phyloP scores from a whole-genome alignment of 106 monocot genomes.

The Dioscorea zingiberensis region DNA sequence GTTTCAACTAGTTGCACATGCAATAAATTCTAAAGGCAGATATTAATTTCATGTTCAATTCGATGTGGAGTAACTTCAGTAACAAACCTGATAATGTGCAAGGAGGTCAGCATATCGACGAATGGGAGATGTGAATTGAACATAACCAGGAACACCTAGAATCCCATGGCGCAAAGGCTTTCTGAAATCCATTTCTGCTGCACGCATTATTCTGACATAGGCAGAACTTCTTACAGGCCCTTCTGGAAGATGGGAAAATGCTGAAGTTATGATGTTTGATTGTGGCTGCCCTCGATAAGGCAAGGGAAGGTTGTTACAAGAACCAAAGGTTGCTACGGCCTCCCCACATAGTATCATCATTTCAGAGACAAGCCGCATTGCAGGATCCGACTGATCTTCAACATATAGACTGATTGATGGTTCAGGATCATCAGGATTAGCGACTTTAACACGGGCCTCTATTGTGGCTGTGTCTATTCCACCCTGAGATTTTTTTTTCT shows the following conservation, averaged over 20 bases:
- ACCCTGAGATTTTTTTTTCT: slow-evolving; percentile 46
- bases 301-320: slow-evolving; percentile 70
- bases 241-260: slow-evolving; percentile 88
- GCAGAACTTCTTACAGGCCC: slow-evolving; percentile 88
- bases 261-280: slow-evolving; percentile 60
- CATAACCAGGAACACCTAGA: slow-evolving; percentile 92
- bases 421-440: slow-evolving; percentile 74
- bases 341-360: slow-evolving; percentile 99
- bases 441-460: slow-evolving; percentile 77
- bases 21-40: no score
- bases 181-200: slow-evolving; percentile 78
- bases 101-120: slow-evolving; percentile 85
- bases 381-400: slow-evolving; percentile 69
- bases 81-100: slow-evolving; percentile 88
- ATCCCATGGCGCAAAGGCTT: slow-evolving; percentile 73
- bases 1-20: not conserved
- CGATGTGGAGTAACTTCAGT: not conserved
- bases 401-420: slow-evolving; percentile 77
- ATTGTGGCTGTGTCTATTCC: slow-evolving; percentile 76
- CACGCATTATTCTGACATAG: slow-evolving; percentile 80
- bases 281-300: slow-evolving; percentile 96
- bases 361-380: slow-evolving; percentile 88
- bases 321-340: slow-evolving; percentile 86
- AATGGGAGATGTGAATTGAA: slow-evolving; percentile 94
- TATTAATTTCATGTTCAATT: no score